Evolutionary conservation across 306 rosid genomes (phyloP), one percentile per base, ranked within the genome.

Genomic region (Quercus agrifolia): DNA sequence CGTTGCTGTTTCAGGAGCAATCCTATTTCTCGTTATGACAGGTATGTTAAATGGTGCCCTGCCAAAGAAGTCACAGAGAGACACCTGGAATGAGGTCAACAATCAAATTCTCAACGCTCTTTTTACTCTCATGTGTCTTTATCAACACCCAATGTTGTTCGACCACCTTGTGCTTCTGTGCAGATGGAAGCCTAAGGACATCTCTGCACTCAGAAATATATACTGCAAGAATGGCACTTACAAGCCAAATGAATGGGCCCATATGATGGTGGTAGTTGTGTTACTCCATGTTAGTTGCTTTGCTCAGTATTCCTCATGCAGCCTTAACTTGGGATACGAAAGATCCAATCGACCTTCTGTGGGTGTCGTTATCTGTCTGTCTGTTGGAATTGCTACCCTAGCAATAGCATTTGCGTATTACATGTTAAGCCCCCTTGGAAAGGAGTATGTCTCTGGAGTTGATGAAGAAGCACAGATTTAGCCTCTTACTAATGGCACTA

Each of bases 61-160:
- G 41, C 77, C 84, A 1, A 77, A 44, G 56, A 73, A 85, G 76
- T 80, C 88, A 19, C 83, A 88, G 62, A 83, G 89, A 52, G 69
- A 90, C 62, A 21, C 67, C 70, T 87, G 92, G 90, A 87, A 80
- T 78, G 94, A 88, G 83, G 83, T 80, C 78, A 87, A 88, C 78
- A 90, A 88, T 78, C 91, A 88, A 80, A 73, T 90, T 78, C 85
- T 91, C 51, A 91, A 87, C 77, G 94, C 92, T 62, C 89, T 88
- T 49, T 88, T 87, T 56, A 91, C 92, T 72, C 91, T 91, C 83
- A 88, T 87, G 90, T 83, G 87, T 75, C 84, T 87, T 6, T 88
- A 85, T 78, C 91, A 87, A 25, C 94, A 91, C 68, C 92, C 87
- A 5, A 85, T 72, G 85, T 63, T 86, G 82, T 61, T 88, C 75